These are phyloP conservation scores for Cornus kousa DNA, from an alignment of 148 eudicot species.

Conservation along the genomic window DNA sequence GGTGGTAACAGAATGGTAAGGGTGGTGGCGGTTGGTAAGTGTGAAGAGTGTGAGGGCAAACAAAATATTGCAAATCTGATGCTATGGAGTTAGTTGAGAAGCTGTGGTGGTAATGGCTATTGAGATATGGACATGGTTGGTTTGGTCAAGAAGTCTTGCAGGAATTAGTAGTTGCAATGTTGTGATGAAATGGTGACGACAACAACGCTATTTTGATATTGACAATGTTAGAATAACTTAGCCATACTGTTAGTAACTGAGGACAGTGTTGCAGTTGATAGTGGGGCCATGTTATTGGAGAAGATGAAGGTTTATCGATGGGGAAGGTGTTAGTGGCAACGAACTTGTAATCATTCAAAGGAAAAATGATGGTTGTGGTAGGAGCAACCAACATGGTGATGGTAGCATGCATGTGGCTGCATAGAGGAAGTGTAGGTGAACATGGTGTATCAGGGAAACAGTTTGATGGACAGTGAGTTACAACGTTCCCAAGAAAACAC, in stretches of 20 bases:
- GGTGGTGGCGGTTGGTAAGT: no score
- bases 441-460: neutral
- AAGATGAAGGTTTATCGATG: neutral
- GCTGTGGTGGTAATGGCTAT: neutral
- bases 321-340: neutral
- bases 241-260: neutral
- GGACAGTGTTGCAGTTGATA: neutral
- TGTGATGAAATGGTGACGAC: neutral
- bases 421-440: neutral
- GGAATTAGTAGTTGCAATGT: neutral
- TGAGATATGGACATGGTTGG: neutral
- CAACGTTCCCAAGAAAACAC: neutral
- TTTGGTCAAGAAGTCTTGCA: neutral
- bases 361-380: neutral
- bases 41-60: no score
- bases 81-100: neutral
- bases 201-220: no score
- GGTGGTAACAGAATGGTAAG: neutral
- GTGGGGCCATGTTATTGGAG: neutral
- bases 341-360: neutral
- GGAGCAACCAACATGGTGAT: neutral
- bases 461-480: neutral
- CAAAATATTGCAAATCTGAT: no score
- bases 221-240: neutral
- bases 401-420: neutral